Evolutionary conservation across 208 protist species (phyloP).

Genomic region (Crithidia acanthocephali): DNA sequence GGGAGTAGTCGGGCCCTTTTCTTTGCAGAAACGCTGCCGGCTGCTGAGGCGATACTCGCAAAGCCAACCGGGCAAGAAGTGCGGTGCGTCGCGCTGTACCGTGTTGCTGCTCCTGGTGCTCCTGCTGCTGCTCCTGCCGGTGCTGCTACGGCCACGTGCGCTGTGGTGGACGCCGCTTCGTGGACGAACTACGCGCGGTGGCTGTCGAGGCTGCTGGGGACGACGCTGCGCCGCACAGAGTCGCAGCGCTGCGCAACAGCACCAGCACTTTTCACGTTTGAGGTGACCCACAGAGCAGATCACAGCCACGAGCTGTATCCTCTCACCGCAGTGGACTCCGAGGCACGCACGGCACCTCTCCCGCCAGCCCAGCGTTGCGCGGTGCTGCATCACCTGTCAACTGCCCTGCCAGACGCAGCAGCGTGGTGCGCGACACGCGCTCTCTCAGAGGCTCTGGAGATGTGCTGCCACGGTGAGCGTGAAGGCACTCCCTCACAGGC

Average conservation of each 20-base stretch:
- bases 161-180: constrained; percentile 26
- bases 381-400: neutral
- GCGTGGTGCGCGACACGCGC: neutral
- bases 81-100: constrained; percentile 13
- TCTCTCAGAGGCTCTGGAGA: neutral
- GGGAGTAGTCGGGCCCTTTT: neutral
- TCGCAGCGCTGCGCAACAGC: too few relatives aligned
- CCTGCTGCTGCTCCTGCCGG: neutral
- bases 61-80: neutral
- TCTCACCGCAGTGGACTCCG: constrained; percentile 1
- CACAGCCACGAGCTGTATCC: neutral
- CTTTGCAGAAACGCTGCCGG: neutral
- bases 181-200: constrained; percentile 26
- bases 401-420: neutral
- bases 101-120: too few relatives aligned
- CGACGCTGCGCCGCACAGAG: neutral
- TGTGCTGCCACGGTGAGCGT: neutral
- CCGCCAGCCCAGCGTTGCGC: constrained; percentile 6
- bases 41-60: neutral
- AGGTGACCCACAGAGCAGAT: neutral
- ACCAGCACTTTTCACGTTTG: neutral
- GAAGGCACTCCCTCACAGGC: too few relatives aligned
- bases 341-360: neutral
- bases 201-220: constrained; percentile 6
- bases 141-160: neutral